Evolutionary conservation across 805 yeast genomes (phyloP).

Genomic region (Dipodascopsis uninucleata): DNA sequence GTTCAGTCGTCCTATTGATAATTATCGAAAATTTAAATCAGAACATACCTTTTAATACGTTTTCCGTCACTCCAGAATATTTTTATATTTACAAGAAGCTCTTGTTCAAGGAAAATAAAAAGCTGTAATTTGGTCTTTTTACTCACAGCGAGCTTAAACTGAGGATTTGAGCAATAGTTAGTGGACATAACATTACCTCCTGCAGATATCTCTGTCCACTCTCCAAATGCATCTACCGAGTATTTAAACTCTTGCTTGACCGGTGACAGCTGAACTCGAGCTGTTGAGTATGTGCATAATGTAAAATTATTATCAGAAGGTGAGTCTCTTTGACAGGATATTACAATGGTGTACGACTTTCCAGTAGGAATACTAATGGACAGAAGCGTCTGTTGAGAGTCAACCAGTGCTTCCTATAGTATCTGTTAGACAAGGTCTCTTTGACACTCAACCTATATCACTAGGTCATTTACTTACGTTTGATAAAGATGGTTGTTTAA

Average conservation of each 20-base stretch:
- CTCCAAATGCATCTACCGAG: conserved; percentile 1
- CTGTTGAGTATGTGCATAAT: conserved; percentile 16
- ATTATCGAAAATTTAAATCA: neutral
- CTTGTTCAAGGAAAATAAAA: conserved; percentile 8
- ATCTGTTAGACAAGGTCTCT: too few species aligned
- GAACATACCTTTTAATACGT: conserved; percentile 15
- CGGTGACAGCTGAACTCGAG: conserved; percentile 4
- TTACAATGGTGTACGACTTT: conserved; percentile 14
- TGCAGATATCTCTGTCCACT: conserved; percentile 25
- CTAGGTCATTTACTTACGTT: conserved; percentile 4
- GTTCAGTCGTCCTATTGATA: neutral
- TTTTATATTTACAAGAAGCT: conserved; percentile 10
- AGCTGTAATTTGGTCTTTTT: conserved; percentile 8
- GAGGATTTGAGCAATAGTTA: conserved; percentile 20
- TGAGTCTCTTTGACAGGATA: neutral
- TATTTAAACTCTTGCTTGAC: conserved; percentile 3
- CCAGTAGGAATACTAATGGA: conserved; percentile 14
- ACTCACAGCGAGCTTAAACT: conserved; percentile 13
- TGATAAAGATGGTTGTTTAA: neutral
- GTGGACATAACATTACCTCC: conserved; percentile 20
- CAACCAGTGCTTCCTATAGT: too few species aligned
- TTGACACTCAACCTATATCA: conserved; percentile 6
- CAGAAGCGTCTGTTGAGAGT: conserved; percentile 16
- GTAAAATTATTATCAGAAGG: conserved; percentile 7
- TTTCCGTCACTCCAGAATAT: conserved; percentile 21